Percentiles rank a stretch among this genome's conserved stretches.
These are phyloP conservation scores for Rhizomucor pusillus DNA, from an alignment of 371 early-diverging fungal genomes.

Conservation along the genomic window DNA sequence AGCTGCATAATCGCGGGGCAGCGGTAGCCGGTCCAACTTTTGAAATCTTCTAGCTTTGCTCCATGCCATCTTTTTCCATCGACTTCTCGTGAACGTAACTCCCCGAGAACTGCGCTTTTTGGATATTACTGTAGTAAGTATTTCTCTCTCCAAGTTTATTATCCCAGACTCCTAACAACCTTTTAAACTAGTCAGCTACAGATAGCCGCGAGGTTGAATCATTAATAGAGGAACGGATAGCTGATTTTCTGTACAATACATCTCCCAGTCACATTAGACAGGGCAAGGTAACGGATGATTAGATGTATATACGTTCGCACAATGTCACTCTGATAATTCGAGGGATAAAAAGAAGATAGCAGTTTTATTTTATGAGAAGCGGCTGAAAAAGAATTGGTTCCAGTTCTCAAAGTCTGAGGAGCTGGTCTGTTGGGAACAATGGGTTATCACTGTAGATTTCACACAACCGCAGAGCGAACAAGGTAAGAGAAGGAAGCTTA, in stretches of 20 bases:
- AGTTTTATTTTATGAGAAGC: slow-evolving; percentile 77
- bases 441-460: slow-evolving; percentile 69
- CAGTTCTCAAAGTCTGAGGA: slow-evolving; percentile 70
- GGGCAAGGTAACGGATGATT: slow-evolving; percentile 32
- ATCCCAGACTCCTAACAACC: slow-evolving; percentile 1
- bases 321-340: background rate
- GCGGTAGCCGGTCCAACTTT: background rate
- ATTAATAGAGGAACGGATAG: slow-evolving; percentile 38
- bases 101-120: slow-evolving; percentile 75
- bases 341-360: slow-evolving; percentile 40
- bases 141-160: slow-evolving; percentile 1
- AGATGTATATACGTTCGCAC: background rate
- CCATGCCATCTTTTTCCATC: slow-evolving; percentile 85
- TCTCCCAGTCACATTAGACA: slow-evolving; percentile 22
- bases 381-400: slow-evolving; percentile 81
- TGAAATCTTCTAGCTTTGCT: slow-evolving; percentile 54
- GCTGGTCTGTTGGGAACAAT: slow-evolving; percentile 89
- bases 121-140: slow-evolving; percentile 66
- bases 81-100: slow-evolving; percentile 70
- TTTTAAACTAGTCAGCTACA: slow-evolving; percentile 29
- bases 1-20: background rate
- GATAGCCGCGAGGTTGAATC: slow-evolving; percentile 35
- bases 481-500: slow-evolving; percentile 38
- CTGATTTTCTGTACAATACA: slow-evolving; percentile 38
- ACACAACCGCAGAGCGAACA: slow-evolving; percentile 61